Percentiles rank a stretch among this genome's conserved stretches.
Conservation (phyloP, 2,329 filamentous ascomycete genomes). For the Xylariaceae sp. region DNA sequence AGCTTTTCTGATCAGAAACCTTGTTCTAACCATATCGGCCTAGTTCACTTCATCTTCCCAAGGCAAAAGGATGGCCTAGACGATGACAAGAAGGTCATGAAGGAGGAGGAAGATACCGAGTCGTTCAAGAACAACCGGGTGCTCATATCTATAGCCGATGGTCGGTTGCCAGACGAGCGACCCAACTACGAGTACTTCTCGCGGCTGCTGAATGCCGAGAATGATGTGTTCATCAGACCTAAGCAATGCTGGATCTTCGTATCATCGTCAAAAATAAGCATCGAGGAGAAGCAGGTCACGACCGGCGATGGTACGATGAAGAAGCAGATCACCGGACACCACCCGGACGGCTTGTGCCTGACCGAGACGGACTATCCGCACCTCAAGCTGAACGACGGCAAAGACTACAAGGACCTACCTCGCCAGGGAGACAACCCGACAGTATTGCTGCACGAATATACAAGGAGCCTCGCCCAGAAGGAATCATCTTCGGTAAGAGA, state of each 20-base stretch:
- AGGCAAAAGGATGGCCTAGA: constrained; percentile 60
- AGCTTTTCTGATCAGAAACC: background rate
- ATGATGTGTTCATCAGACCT: constrained; percentile 58
- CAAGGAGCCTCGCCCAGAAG: constrained; percentile 58
- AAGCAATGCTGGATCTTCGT: constrained; percentile 66
- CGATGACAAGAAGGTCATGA: constrained; percentile 47
- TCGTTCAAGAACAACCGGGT: constrained; percentile 71
- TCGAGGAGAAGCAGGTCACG: constrained; percentile 52
- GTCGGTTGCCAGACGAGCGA: constrained; percentile 61
- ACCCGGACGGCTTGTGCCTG: constrained; percentile 36
- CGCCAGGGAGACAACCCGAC: constrained; percentile 54
- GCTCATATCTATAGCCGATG: constrained; percentile 65
- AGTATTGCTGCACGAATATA: constrained; percentile 64
- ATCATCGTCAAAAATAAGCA: constrained; percentile 57
- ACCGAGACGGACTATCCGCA: constrained; percentile 55
- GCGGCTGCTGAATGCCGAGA: constrained; percentile 60
- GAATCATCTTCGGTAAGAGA: constrained; percentile 62
- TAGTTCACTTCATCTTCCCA: constrained; percentile 66
- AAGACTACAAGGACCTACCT: constrained; percentile 54
- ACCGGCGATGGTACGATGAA: constrained; percentile 37
- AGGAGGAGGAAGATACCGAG: constrained; percentile 49
- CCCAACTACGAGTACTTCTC: constrained; percentile 68
- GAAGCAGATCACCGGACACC: constrained; percentile 36
- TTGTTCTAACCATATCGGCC: constrained; percentile 1
- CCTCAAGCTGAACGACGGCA: constrained; percentile 60